phyloP scores from a whole-genome alignment of 1,139 yeast species.

The Saccharomycopsis hybrid region DNA sequence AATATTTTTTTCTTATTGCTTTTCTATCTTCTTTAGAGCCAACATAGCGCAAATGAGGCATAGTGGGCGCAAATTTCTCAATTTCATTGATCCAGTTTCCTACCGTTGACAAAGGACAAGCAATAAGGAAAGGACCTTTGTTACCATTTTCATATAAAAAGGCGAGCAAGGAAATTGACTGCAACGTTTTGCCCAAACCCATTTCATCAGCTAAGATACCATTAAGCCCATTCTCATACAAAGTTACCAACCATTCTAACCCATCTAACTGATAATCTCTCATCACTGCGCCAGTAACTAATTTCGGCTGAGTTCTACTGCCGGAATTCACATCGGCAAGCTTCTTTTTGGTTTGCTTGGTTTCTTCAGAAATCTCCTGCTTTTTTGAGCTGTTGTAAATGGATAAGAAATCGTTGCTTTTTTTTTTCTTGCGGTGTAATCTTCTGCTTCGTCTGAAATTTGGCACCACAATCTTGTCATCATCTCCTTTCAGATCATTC shows the following conservation, averaged over 20 bases:
- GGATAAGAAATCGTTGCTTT: constrained; percentile 18
- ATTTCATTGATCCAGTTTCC: constrained; percentile 81
- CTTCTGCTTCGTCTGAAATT: neutral
- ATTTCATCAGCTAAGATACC: constrained; percentile 96
- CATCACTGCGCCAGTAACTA: constrained; percentile 60
- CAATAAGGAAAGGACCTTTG: constrained; percentile 76
- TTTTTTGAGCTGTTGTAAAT: constrained; percentile 9
- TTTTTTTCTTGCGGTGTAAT: constrained; percentile 21
- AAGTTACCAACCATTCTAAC: constrained; percentile 79
- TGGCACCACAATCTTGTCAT: neutral
- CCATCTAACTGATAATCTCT: constrained; percentile 88
- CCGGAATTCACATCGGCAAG: constrained; percentile 18
- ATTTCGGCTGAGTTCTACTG: constrained; percentile 48
- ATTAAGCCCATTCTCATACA: constrained; percentile 88
- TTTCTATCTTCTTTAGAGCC: constrained; percentile 57
- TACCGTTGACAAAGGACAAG: constrained; percentile 83
- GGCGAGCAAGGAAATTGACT: constrained; percentile 72
- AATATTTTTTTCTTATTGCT: constrained; percentile 33
- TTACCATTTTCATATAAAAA: constrained; percentile 76
- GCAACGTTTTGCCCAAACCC: constrained; percentile 93
- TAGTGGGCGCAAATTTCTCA: constrained; percentile 60
- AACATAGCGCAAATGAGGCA: constrained; percentile 58
- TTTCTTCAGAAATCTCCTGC: constrained; percentile 21
- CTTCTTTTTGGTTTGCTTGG: constrained; percentile 23
- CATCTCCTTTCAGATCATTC: constrained; percentile 7